A percentile compares a stretch with the other conserved stretches of the same genome.
Evolutionary conservation across 2,329 filamentous ascomycete species (phyloP).

Genomic region (Aspergillus oerlinghausenensis): DNA sequence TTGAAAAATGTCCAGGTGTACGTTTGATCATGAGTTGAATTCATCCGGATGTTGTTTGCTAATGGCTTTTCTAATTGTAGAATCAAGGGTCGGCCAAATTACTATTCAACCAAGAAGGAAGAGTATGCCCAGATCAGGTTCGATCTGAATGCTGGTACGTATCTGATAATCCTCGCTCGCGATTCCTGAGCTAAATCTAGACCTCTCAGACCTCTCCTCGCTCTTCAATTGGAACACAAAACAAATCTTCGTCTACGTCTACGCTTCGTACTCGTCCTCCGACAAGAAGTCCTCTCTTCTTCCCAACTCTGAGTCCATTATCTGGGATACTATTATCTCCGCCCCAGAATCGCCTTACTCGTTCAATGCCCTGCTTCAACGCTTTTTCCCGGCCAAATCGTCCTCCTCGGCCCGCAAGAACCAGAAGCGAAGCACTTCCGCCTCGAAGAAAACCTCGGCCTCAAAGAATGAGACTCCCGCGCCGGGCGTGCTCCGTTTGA

Average conservation of each 20-base stretch:
- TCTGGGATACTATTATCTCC: conserved; percentile 95
- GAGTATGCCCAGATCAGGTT: conserved; percentile 95
- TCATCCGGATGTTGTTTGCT: not conserved
- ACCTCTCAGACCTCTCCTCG: conserved; percentile 64
- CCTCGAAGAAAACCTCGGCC: not conserved
- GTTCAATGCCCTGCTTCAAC: conserved; percentile 33
- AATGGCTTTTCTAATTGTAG: conserved; percentile 41
- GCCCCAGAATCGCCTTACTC: conserved; percentile 48
- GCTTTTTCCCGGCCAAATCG: conserved; percentile 27
- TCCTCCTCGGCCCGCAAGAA: not conserved
- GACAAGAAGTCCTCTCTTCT: conserved; percentile 18
- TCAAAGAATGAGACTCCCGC: conserved; percentile 10
- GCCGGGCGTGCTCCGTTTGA: conserved; percentile 66
- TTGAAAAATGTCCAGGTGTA: conserved; percentile 77
- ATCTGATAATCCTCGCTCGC: not conserved
- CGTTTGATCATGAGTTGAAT: conserved; percentile 19
- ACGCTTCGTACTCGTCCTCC: conserved; percentile 61
- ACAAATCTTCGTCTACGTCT: conserved; percentile 94
- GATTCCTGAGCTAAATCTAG: not conserved
- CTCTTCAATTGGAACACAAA: conserved; percentile 99
- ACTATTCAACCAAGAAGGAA: conserved; percentile 87
- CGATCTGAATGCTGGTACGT: conserved; percentile 70
- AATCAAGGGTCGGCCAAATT: conserved; percentile 87
- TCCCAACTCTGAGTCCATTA: conserved; percentile 61
- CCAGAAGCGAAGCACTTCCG: not conserved